A percentile compares a stretch with the other conserved stretches of the same genome.
phyloP scores from a whole-genome alignment of 306 rosid species.

The Vigna radiata region DNA sequence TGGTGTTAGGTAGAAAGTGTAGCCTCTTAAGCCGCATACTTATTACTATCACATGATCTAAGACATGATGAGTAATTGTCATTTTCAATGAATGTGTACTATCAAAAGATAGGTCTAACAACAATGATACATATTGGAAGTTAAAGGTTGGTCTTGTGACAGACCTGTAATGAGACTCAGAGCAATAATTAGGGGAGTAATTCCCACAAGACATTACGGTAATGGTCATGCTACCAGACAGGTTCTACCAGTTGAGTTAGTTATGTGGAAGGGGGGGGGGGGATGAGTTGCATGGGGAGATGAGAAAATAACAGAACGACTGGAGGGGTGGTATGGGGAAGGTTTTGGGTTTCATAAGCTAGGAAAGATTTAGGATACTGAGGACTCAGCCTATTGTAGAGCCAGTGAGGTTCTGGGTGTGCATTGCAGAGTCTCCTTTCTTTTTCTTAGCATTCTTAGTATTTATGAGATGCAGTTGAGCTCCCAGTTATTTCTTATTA shows the following conservation, averaged over 20 bases:
- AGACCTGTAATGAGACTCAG: background rate
- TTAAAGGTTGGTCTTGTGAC: conserved; percentile 8
- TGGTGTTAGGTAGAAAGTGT: conserved; percentile 19
- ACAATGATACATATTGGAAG: conserved; percentile 14
- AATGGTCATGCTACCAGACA: background rate
- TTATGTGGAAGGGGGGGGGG: background rate
- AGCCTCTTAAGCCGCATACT: background rate
- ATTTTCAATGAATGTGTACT: background rate
- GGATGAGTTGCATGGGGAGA: background rate
- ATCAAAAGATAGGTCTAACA: background rate
- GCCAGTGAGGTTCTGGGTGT: background rate
- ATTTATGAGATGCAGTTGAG: background rate
- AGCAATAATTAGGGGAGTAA: background rate
- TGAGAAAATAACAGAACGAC: background rate
- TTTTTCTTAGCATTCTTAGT: background rate
- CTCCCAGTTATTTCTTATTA: background rate
- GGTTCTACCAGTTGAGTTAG: background rate
- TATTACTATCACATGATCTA: background rate
- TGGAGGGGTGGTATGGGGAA: background rate
- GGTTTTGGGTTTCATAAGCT: background rate
- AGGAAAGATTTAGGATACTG: conserved; percentile 3
- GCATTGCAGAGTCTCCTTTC: background rate
- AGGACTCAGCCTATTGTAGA: background rate
- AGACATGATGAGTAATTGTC: background rate
- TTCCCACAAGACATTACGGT: background rate